A percentile compares a stretch with the other conserved stretches of the same genome.
These are phyloP conservation scores for Cicer arietinum DNA, from an alignment of 306 rosid species.

Conservation along the genomic window DNA sequence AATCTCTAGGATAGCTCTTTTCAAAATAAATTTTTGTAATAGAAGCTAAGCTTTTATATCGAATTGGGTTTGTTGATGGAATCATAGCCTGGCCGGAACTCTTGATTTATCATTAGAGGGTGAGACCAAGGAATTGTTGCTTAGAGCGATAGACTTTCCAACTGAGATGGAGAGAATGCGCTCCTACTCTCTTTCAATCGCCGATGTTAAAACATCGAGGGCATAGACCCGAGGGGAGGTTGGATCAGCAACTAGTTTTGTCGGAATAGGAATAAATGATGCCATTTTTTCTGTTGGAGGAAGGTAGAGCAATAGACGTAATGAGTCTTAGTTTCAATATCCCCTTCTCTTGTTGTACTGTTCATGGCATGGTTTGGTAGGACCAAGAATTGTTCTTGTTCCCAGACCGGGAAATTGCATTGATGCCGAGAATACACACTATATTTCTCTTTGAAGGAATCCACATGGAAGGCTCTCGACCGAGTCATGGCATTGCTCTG, in stretches of 20 bases:
- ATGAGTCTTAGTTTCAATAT: neutral
- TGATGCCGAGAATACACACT: neutral
- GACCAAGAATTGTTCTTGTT: neutral
- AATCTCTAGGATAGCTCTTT: too few species aligned
- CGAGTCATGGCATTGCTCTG: too few species aligned
- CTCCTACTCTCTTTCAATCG: neutral
- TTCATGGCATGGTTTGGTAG: neutral
- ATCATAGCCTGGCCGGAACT: too few species aligned
- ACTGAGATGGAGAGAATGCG: neutral
- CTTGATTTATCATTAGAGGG: neutral
- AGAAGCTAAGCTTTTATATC: too few species aligned
- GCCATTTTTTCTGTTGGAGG: neutral
- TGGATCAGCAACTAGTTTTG: neutral
- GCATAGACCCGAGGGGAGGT: neutral
- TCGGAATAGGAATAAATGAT: neutral
- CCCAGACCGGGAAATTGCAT: neutral
- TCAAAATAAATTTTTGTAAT: too few species aligned
- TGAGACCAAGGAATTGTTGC: neutral
- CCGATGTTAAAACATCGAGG: neutral
- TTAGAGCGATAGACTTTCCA: neutral
- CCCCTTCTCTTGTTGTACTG: neutral
- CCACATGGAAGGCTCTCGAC: neutral
- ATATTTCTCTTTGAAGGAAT: neutral
- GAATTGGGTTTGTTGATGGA: too few species aligned
- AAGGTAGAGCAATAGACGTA: neutral